Evolutionary conservation across 306 rosid genomes (phyloP).

Genomic region (Citrullus colocynthis): DNA sequence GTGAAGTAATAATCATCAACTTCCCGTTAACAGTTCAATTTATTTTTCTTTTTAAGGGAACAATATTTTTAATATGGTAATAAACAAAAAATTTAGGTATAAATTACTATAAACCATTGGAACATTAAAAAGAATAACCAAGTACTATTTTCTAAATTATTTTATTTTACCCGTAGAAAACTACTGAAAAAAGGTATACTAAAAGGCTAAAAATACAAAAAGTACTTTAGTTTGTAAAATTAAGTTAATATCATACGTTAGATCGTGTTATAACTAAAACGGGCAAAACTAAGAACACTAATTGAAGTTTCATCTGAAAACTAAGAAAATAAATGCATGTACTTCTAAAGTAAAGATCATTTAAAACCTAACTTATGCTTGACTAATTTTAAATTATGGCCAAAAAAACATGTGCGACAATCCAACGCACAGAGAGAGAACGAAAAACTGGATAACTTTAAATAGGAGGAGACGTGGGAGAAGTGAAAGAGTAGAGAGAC

Average conservation of each 20-base stretch:
- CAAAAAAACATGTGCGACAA: neutral
- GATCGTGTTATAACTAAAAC: neutral
- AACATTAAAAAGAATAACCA: neutral
- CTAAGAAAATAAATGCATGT: neutral
- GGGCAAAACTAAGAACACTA: neutral
- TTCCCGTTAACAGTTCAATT: neutral
- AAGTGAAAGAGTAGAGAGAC: too few relatives aligned
- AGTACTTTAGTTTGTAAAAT: neutral
- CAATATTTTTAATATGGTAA: neutral
- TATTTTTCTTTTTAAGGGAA: neutral
- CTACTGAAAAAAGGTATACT: neutral
- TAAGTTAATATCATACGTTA: neutral
- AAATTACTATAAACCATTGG: neutral
- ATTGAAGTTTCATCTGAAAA: neutral
- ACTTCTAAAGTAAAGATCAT: neutral
- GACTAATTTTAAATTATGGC: neutral
- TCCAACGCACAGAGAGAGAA: neutral
- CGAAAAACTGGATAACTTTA: neutral
- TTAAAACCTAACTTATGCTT: neutral
- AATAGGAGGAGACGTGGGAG: neutral
- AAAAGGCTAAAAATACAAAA: neutral
- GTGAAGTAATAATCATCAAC: neutral
- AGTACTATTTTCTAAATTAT: neutral
- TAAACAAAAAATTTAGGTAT: neutral
- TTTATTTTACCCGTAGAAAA: neutral